A percentile compares a stretch with the other conserved stretches of the same genome.
These are phyloP conservation scores for Allomyces macrogynus DNA, from an alignment of 192 early-diverging fungal genomes.

Conservation along the genomic window DNA sequence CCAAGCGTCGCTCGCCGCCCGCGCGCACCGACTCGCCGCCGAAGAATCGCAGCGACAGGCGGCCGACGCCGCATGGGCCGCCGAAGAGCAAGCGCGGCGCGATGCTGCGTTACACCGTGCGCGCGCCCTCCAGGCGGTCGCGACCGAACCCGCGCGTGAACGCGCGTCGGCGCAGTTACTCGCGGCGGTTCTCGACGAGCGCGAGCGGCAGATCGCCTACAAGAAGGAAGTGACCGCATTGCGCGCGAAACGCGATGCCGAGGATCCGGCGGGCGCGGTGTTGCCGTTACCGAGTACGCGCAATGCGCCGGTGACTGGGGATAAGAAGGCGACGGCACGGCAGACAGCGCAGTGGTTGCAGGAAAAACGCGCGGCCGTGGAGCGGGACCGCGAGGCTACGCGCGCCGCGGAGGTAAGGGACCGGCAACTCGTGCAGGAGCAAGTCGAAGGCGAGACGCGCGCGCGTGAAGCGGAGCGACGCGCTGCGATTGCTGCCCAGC, in stretches of 20 bases:
- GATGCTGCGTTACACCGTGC: not conserved
- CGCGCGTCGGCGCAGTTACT: not conserved
- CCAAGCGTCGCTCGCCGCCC: not conserved
- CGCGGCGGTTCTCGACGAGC: not conserved
- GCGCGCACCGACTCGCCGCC: not conserved
- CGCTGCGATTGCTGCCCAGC: not conserved
- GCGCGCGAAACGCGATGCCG: too few species aligned
- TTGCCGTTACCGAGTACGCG: not conserved
- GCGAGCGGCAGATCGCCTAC: not conserved
- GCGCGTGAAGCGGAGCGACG: not conserved
- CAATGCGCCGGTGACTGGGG: not conserved
- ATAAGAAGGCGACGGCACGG: not conserved
- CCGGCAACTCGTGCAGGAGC: not conserved
- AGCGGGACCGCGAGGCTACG: not conserved
- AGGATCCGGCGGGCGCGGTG: too few species aligned
- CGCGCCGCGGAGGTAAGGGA: not conserved
- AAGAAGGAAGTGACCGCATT: not conserved
- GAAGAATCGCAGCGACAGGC: not conserved
- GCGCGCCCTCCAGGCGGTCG: not conserved
- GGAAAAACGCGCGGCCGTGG: not conserved
- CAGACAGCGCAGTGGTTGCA: not conserved
- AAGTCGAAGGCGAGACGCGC: not conserved
- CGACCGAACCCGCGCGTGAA: not conserved
- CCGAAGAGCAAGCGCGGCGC: not conserved
- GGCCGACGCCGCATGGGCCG: not conserved